Conservation (phyloP, 2,329 filamentous ascomycete species). For the Pezizomycotina sp. region DNA sequence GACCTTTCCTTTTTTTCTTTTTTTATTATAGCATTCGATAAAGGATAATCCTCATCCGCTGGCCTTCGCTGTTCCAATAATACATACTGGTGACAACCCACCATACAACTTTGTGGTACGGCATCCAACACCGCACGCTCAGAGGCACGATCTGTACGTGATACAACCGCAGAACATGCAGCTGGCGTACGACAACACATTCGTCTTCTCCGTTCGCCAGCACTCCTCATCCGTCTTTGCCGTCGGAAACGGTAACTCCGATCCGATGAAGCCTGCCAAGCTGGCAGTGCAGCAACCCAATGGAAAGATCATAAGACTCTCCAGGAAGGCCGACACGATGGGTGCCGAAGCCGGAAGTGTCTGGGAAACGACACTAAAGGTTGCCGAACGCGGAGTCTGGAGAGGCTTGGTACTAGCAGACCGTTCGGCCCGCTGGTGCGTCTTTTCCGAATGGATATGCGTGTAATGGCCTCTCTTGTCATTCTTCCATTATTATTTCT, state of each 20-base stretch:
- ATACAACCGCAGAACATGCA: conserved; percentile 84
- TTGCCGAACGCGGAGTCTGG: conserved; percentile 67
- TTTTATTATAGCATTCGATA: conserved; percentile 49
- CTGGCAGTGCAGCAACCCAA: conserved; percentile 84
- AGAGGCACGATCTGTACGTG: conserved; percentile 90
- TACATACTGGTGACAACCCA: conserved; percentile 82
- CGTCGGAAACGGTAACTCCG: too few relatives aligned
- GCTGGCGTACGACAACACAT: conserved; percentile 87
- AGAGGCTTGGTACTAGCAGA: conserved; percentile 67
- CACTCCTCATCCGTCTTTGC: conserved; percentile 51
- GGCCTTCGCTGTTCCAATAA: conserved; percentile 74
- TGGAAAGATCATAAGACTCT: conserved; percentile 81
- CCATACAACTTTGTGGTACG: conserved; percentile 83
- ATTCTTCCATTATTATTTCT: too few relatives aligned
- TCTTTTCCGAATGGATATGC: conserved; percentile 78
- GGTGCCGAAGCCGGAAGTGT: conserved; percentile 38
- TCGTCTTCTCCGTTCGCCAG: conserved; percentile 89
- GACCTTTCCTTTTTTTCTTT: conserved; percentile 9
- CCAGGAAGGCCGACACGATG: conserved; percentile 56
- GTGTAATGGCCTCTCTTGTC: too few relatives aligned
- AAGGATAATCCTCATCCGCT: conserved; percentile 89
- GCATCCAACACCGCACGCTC: conserved; percentile 93
- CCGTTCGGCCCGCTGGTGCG: conserved; percentile 70
- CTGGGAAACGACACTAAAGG: conserved; percentile 87
- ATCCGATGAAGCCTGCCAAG: conserved; percentile 63